Base-by-base conservation (phyloP, 148 eudicot species). In the Gaultheria prostrata region DNA sequence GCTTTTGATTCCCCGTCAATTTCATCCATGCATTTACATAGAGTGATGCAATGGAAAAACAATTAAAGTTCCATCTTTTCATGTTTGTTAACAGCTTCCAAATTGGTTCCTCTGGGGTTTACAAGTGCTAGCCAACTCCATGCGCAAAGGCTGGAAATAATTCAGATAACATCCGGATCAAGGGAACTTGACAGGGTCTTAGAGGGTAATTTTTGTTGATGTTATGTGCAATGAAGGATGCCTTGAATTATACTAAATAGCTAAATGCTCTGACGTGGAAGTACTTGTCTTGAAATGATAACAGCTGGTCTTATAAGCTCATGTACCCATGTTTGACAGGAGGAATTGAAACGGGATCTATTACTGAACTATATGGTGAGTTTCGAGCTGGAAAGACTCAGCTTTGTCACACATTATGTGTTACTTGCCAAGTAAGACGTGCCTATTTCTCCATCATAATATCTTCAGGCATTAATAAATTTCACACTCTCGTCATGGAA, bases 351-450 rank as follows among this genome's bases (percentile, higher is more conserved):
- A 96, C 98, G 3, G 99, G 99, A 80, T 93, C 99, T 39, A 96
- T 96, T 77, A 96, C 99, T 49, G 98, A 96, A 85, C 24, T 96
- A 84, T 96, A 96, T 88, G 99, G 99, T 18, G 99, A 94, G 89
- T 96, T 92, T 81, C 94, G 98, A 54, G 90, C 94, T 82, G 98
- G 99, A 88, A 96, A 96, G 94, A 96, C 99, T 87, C 99, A 96
- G 84, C 92, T 96, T 26, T 96, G 99, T 86, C 99, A 96, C 84
- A 96, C 99, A 11, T 90, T 96, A 30, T 96, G 98, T 84, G 99
- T 96, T 65, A 94, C 97, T 80, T 96, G 99, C 89, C 99, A 94
- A 84, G 99, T 96, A 92, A 87, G 85, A 79, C 5, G 28, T 54
- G 83, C 72, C 32, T 80, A 30, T 57, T 43, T 74, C 56, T 53